These are phyloP conservation scores for Globisporangium cylindrosporum DNA, from an alignment of 352 stramenopile genomes.

Conservation along the genomic window DNA sequence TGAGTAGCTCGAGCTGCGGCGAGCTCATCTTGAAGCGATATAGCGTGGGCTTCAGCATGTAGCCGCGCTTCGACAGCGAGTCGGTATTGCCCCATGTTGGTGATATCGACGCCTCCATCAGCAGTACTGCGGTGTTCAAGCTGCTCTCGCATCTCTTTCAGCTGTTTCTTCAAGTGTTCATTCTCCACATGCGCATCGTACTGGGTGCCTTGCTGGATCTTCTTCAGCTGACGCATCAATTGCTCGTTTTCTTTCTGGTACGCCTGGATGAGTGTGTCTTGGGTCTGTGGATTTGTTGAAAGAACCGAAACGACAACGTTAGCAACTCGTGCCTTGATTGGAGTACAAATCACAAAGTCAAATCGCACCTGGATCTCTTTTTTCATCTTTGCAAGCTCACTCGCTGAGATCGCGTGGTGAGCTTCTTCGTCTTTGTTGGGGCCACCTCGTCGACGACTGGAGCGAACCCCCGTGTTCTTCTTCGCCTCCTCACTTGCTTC, in stretches of 20 bases:
- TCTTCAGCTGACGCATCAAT: slow-evolving; percentile 76
- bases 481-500: background rate
- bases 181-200: slow-evolving; percentile 81
- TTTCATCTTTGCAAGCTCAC: slow-evolving; percentile 27
- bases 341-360: background rate
- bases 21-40: slow-evolving; percentile 64
- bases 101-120: slow-evolving; percentile 19
- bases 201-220: slow-evolving; percentile 50
- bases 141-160: slow-evolving; percentile 40
- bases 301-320: background rate
- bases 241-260: slow-evolving; percentile 85
- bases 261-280: slow-evolving; percentile 73
- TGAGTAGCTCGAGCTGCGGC: slow-evolving; percentile 28
- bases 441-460: background rate
- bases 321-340: background rate
- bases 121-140: slow-evolving; percentile 18
- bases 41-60: slow-evolving; percentile 48
- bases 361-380: slow-evolving; percentile 53
- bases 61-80: slow-evolving; percentile 61
- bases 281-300: slow-evolving; percentile 28
- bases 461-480: background rate
- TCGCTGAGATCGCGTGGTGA: background rate
- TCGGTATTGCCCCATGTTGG: slow-evolving; percentile 43
- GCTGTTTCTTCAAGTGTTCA: slow-evolving; percentile 46
- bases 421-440: slow-evolving; percentile 1